Evolutionary conservation across 768 basidiomycete genomes (phyloP), one percentile per base, ranked within the genome.

Genomic region (Calocybe cyanea): DNA sequence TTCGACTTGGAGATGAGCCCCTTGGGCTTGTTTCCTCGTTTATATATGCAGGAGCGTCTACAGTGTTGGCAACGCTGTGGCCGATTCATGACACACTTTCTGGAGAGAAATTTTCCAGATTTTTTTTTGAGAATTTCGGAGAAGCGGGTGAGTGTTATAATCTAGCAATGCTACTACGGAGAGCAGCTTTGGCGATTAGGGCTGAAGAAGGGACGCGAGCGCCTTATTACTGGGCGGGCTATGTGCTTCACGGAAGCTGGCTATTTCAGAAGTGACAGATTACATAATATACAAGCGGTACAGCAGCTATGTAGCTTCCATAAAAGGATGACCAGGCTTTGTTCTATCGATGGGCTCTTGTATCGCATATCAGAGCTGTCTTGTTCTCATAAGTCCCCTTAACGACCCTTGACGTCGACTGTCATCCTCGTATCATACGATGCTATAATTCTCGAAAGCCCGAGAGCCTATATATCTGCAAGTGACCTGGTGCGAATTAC

Each of bases 191-290:
- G 14, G 18, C 17, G 8, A 17, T 42, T 17, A 32, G 38, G 25
- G 38, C 14, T 11, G 21, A 24, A 19, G 25, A 39, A 24, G 7
- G 19, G 5, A 39, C 23, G 4, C 41, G 25, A 21, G 41, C 41
- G 13, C 41, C 41, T 32, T 42, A 42, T 33, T 41, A 41, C 40
- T 41, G 40, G 25, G 40, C 40, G n/a, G 40, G 40, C 9, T 41
- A 41, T 15, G 24, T 41, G 3, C 40, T 41, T 19, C 40, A 41
- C 30, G 40, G 40, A 28, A 13, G 17, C 40, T 41, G 40, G 40
- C 17, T 41, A 25, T 41, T 41, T 41, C 7, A 38, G 14, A 9
- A 9, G 37, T 38, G 20, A 21, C 23, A 6, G 36, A 37, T 9
- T 19, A 37, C 36, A 10, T 37, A 18, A 18, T 17, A 14, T 14